A percentile compares a stretch with the other conserved stretches of the same genome.
These are phyloP conservation scores for Kwoniella mangroviensis DNA, from an alignment of 768 basidiomycete genomes.

Conservation along the genomic window DNA sequence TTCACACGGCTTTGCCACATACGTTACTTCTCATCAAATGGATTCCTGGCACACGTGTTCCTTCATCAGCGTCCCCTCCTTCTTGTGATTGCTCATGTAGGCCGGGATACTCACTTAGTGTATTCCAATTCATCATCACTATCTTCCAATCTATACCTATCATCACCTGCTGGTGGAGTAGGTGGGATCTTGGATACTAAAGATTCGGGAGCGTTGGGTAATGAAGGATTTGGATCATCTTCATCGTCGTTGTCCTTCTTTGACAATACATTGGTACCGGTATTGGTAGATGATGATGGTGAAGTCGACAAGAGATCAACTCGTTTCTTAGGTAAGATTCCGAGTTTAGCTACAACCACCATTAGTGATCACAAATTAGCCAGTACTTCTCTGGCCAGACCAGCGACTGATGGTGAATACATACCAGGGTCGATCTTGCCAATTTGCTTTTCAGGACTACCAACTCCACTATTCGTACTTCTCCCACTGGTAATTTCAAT, in stretches of 20 bases:
- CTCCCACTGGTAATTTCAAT: conserved; percentile 27
- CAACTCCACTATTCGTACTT: conserved; percentile 28
- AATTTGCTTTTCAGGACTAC: conserved; percentile 38
- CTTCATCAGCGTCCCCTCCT: background rate
- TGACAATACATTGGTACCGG: conserved; percentile 12
- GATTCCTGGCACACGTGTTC: conserved; percentile 31
- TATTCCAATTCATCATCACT: conserved; percentile 56
- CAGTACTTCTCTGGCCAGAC: too few species aligned
- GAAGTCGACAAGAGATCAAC: conserved; percentile 55
- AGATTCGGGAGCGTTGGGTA: conserved; percentile 30
- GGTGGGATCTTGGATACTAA: conserved; percentile 45
- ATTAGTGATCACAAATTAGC: too few species aligned
- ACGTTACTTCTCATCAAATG: conserved; percentile 46
- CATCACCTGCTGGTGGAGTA: conserved; percentile 43
- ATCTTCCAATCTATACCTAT: conserved; percentile 41
- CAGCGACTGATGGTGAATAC: background rate
- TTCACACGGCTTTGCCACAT: too few species aligned
- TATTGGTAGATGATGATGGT: conserved; percentile 23
- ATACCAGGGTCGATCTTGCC: conserved; percentile 53
- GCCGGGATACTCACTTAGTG: conserved; percentile 45
- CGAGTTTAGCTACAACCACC: conserved; percentile 50
- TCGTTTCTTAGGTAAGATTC: conserved; percentile 55
- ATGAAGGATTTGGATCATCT: conserved; percentile 43
- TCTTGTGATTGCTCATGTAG: background rate
- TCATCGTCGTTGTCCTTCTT: conserved; percentile 24